A percentile compares a stretch with the other conserved stretches of the same genome.
Conservation (phyloP, 768 basidiomycete genomes). For the Pulveroboletus ravenelii region DNA sequence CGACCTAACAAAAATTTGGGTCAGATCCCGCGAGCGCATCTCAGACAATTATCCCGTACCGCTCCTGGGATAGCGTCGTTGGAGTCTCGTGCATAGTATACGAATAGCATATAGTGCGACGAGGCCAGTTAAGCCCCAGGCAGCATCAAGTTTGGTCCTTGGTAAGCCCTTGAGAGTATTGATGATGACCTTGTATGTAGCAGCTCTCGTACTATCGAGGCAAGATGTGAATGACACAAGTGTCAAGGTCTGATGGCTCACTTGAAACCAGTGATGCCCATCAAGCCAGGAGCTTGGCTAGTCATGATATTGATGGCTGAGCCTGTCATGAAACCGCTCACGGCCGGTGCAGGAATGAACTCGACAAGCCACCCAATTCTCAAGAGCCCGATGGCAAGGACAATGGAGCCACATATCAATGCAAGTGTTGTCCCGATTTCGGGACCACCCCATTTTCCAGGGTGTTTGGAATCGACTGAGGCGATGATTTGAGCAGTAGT, state of each 20-base stretch:
- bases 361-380: conserved; percentile 93
- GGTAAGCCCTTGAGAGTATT: conserved; percentile 85
- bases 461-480: conserved; percentile 50
- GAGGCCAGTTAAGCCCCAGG: conserved; percentile 81
- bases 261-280: conserved; percentile 86
- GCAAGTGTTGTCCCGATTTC: conserved; percentile 83
- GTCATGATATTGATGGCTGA: conserved; percentile 90
- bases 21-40: not conserved
- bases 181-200: conserved; percentile 86
- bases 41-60: conserved; percentile 33
- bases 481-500: conserved; percentile 78
- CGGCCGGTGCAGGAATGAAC: conserved; percentile 83
- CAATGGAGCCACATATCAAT: conserved; percentile 86
- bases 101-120: conserved; percentile 67
- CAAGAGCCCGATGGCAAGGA: conserved; percentile 83
- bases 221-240: not conserved
- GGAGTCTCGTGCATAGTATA: conserved; percentile 44
- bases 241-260: conserved; percentile 34
- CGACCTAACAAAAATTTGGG: conserved; percentile 41
- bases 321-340: conserved; percentile 94
- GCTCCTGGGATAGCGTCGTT: conserved; percentile 56
- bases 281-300: conserved; percentile 83
- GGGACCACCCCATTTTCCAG: conserved; percentile 56
- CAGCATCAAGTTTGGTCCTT: conserved; percentile 71
- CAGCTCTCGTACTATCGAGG: conserved; percentile 66